A percentile compares a stretch with the other conserved stretches of the same genome.
Conservation (phyloP, 257 asterid species). For the Ballota nigra region DNA sequence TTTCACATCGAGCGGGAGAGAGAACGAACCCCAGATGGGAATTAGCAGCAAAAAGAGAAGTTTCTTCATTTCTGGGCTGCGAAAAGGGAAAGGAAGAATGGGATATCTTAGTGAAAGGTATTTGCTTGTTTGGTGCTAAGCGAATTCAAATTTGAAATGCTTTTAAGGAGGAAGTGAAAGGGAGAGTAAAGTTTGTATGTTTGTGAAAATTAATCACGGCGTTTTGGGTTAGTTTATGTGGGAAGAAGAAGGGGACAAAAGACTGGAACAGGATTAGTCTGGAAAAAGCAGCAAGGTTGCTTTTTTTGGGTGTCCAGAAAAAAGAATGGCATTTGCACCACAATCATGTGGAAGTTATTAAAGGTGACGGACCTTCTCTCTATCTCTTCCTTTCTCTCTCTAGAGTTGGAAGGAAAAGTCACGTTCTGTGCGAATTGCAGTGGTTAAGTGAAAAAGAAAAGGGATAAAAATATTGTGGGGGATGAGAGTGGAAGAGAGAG, state of each 20-base stretch:
- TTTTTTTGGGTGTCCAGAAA: conserved; percentile 30
- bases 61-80: conserved; percentile 27
- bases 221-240: conserved; percentile 19
- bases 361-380: conserved; percentile 28
- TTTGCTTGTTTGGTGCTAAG: not conserved
- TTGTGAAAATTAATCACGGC: not conserved
- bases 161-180: conserved; percentile 22
- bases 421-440: conserved; percentile 41
- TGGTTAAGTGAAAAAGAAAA: too few species aligned
- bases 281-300: conserved; percentile 33
- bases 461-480: too few species aligned
- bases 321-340: conserved; percentile 51
- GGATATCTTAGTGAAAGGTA: not conserved
- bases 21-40: conserved; percentile 48
- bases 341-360: conserved; percentile 86
- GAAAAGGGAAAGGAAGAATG: not conserved
- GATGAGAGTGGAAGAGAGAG: not conserved
- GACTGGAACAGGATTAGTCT: conserved; percentile 27
- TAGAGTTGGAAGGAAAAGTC: conserved; percentile 27
- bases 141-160: conserved; percentile 44
- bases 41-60: conserved; percentile 43
- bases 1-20: conserved; percentile 61
- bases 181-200: conserved; percentile 17
- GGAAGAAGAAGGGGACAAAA: conserved; percentile 45
- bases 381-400: conserved; percentile 9